Evolutionary conservation across 139 green algal genomes (phyloP), one percentile per base, ranked within the genome.

Genomic region (Haematococcus sp.): DNA sequence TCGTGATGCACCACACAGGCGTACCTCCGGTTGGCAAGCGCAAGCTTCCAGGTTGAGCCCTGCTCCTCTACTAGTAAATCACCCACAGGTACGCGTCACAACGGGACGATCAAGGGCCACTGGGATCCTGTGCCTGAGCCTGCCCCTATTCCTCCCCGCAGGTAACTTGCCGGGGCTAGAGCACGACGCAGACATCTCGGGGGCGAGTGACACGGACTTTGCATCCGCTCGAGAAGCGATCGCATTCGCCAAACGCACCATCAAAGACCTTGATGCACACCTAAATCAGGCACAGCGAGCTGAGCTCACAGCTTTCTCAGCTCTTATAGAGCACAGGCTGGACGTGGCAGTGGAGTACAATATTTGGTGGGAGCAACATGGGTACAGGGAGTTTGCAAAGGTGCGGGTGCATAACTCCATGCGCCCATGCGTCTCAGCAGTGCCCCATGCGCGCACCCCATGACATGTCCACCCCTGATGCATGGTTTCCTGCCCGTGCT

Each of bases 341-440:
- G 81, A 89, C 20, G 60, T 70, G 23, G 88, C 88, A 11, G 87
- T 78, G 1, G 63, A 70, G 16, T 76, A 81, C 51, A 88, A 74
- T 52, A 79, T 58, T 2, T 93, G 88, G 88, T 73, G 75, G 1
- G 88, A 93, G 66, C 19, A 46, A n/a, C 33, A 68, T 0, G 84
- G 84, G 63, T 93, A 83, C 52, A 70, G 3, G 3, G 77, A 80
- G 64, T 49, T 84, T 25, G 80, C 76, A 13, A 85, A 89, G 86
- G 86, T 89, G 75, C 0, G 88, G 83, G 83, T 89, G 70, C 0
- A n/a, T n/a, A n/a, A n/a, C 22, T 67, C 28, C 19, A 49, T 68
- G 52, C 54, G 4, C 3, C 33, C 16, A 33, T 25, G 5, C 27
- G 3, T n/a, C n/a, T n/a, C n/a, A n/a, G n/a, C n/a, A n/a, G n/a